Evolutionary conservation across 2,329 filamentous ascomycete genomes (phyloP).

Genomic region (Colletotrichum melonis): DNA sequence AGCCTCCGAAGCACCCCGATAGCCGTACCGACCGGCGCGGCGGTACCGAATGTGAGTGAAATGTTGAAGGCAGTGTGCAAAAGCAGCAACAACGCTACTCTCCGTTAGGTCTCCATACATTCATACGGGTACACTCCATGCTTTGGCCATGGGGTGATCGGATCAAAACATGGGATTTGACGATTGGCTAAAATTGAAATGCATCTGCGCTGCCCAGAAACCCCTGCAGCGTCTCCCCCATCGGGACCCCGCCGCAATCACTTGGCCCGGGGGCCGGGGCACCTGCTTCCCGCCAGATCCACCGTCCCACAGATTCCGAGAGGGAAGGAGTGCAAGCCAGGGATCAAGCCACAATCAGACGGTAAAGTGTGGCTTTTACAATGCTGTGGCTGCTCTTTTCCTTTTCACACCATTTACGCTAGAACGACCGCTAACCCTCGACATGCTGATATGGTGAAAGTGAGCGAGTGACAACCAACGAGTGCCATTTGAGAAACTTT

Average conservation of each 20-base stretch:
- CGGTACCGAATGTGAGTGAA: not conserved
- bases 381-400: constrained; percentile 14
- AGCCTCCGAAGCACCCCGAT: not conserved
- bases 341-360: not conserved
- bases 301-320: not conserved
- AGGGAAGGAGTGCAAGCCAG: not conserved
- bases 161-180: not conserved
- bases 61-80: not conserved
- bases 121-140: not conserved
- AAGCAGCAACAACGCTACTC: constrained; percentile 14
- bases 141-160: not conserved
- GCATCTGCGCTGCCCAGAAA: not conserved
- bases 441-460: not conserved
- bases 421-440: constrained; percentile 21
- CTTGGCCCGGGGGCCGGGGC: not conserved
- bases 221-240: constrained; percentile 21
- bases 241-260: constrained; percentile 8
- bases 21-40: not conserved
- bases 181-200: constrained; percentile 7
- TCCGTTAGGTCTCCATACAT: not conserved
- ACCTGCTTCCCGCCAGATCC: not conserved
- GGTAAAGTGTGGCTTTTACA: not conserved
- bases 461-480: not conserved
- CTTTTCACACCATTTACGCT: constrained; percentile 21
- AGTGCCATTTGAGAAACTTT: not conserved